Evolutionary conservation across 192 early-diverging fungal genomes (phyloP).

Genomic region (Martensiomyces pterosporus): DNA sequence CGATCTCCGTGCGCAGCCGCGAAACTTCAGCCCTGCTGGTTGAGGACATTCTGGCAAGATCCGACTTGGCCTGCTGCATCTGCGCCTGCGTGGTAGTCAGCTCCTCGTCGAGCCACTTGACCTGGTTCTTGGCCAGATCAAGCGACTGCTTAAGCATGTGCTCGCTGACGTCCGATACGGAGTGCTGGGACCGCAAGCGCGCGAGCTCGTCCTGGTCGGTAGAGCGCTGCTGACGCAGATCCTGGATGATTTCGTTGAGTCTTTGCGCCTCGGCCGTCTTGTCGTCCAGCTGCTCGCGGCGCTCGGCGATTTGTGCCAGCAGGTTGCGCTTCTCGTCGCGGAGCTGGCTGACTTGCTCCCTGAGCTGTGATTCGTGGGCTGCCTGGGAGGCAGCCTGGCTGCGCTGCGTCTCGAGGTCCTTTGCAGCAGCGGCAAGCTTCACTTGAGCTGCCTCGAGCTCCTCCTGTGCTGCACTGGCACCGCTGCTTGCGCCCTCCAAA

Average conservation of each 20-base stretch:
- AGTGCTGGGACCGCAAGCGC: slow-evolving; percentile 28
- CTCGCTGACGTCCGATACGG: slow-evolving; percentile 38
- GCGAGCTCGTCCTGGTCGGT: slow-evolving; percentile 31
- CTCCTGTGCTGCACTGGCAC: slow-evolving; percentile 1
- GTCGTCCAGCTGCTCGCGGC: slow-evolving; percentile 38
- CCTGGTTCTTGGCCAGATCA: slow-evolving; percentile 54
- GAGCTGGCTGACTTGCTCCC: slow-evolving; percentile 14
- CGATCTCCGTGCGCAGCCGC: slow-evolving; percentile 52
- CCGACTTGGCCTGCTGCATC: slow-evolving; percentile 37
- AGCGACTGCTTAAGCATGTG: slow-evolving; percentile 58
- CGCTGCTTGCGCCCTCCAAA: slow-evolving; percentile 16
- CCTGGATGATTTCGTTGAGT: slow-evolving; percentile 17
- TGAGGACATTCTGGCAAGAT: slow-evolving; percentile 19
- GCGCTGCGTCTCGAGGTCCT: slow-evolving; percentile 5
- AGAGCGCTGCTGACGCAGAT: slow-evolving; percentile 22
- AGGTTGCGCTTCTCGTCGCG: slow-evolving; percentile 37
- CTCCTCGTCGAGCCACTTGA: slow-evolving; percentile 67
- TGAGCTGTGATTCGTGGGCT: slow-evolving; percentile 7
- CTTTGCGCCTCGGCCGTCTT: slow-evolving; percentile 13
- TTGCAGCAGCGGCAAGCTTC: slow-evolving; percentile 3
- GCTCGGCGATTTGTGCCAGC: slow-evolving; percentile 31
- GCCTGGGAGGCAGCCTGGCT: slow-evolving; percentile 1
- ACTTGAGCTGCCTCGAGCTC: slow-evolving; percentile 18
- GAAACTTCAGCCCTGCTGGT: slow-evolving; percentile 41
- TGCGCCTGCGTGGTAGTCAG: slow-evolving; percentile 46